A percentile compares a stretch with the other conserved stretches of the same genome.
Conservation (phyloP, 768 basidiomycete genomes). For the Crucibulum laeve region DNA sequence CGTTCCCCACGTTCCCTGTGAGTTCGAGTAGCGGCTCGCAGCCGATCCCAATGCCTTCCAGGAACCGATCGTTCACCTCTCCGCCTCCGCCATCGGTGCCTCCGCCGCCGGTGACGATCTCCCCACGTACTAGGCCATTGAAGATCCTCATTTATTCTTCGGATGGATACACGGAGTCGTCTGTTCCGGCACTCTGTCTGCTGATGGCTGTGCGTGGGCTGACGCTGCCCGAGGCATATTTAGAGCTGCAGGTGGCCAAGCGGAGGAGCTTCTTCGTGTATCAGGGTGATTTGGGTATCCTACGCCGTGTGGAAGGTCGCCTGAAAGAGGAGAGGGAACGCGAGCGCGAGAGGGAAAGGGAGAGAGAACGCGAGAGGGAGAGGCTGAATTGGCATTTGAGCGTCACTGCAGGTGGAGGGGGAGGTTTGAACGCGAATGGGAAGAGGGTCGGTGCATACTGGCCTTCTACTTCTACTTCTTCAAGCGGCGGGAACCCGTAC, state of each 20-base stretch:
- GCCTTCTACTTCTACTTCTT: slow-evolving; percentile 8
- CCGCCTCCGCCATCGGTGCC: slow-evolving; percentile 16
- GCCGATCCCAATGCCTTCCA: slow-evolving; percentile 18
- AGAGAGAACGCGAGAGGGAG: slow-evolving; percentile 27
- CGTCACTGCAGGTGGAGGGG: slow-evolving; percentile 6
- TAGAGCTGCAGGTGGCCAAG: slow-evolving; percentile 82
- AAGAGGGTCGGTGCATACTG: slow-evolving; percentile 19
- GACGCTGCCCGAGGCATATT: slow-evolving; percentile 83
- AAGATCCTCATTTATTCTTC: slow-evolving; percentile 79
- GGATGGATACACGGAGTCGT: slow-evolving; percentile 92
- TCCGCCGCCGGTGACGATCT: slow-evolving; percentile 10
- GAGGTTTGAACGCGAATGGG: slow-evolving; percentile 23
- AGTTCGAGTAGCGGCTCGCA: not conserved
- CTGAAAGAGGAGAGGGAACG: slow-evolving; percentile 37
- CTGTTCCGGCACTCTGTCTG: slow-evolving; percentile 79
- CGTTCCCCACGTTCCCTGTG: slow-evolving; percentile 26
- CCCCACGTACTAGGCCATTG: slow-evolving; percentile 49
- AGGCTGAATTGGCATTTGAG: slow-evolving; percentile 11
- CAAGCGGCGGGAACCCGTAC: no score
- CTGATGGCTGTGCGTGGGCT: slow-evolving; percentile 74
- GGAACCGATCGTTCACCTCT: slow-evolving; percentile 29
- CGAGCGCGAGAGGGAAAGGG: slow-evolving; percentile 26
- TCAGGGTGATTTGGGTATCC: slow-evolving; percentile 67
- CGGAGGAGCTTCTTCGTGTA: slow-evolving; percentile 91
- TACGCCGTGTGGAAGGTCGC: slow-evolving; percentile 64